Evolutionary conservation across 768 basidiomycete genomes (phyloP).

Genomic region (Cystoderma amianthinum): DNA sequence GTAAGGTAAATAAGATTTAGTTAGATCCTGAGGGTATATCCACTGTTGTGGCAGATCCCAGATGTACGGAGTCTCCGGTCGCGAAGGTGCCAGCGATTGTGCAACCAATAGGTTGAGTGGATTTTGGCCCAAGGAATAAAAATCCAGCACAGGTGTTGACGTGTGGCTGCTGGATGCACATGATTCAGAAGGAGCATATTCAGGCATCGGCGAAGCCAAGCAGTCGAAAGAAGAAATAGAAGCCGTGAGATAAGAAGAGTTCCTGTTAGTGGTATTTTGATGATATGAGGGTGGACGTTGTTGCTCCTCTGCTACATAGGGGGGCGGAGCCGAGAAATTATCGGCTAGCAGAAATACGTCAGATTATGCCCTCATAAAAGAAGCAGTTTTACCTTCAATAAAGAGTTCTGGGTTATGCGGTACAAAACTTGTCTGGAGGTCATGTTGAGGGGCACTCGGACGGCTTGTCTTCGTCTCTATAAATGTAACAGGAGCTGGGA

Average conservation of each 20-base stretch:
- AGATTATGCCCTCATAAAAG: no score
- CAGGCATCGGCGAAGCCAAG: background rate
- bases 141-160: background rate
- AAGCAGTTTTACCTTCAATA: no score
- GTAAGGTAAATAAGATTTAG: no score
- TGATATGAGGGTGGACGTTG: background rate
- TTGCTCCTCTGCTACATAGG: no score
- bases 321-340: conserved; percentile 8
- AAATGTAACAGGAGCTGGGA: conserved; percentile 12
- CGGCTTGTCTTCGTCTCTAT: no score
- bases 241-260: background rate
- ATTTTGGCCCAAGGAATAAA: background rate
- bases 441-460: no score
- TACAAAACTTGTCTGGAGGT: no score
- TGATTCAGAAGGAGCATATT: background rate
- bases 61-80: background rate
- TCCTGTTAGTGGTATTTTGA: background rate
- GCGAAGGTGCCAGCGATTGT: background rate
- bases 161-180: background rate
- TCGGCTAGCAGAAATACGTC: no score
- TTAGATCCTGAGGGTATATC: no score
- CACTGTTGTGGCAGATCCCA: background rate
- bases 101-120: background rate
- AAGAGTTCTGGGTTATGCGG: no score
- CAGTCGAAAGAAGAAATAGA: background rate